Conservation (phyloP, 2,329 filamentous ascomycete genomes). For the Lasiodiplodia gonubiensis region DNA sequence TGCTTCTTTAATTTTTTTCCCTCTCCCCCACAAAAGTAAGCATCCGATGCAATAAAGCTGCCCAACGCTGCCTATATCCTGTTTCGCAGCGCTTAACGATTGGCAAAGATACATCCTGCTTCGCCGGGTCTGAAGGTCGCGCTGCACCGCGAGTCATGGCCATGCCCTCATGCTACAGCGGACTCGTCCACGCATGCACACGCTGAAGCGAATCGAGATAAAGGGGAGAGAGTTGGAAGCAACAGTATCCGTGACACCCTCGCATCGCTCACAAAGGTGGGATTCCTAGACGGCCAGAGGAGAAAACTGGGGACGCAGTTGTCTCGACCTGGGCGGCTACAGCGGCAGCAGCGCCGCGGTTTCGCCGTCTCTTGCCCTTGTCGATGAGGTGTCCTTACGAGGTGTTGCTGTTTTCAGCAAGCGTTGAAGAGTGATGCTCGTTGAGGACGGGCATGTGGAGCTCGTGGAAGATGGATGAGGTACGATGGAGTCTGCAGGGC, state of each 20-base stretch:
- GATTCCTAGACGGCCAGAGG: not conserved
- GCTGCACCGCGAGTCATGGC: not conserved
- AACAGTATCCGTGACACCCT: conserved; percentile 12
- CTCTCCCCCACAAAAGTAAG: not conserved
- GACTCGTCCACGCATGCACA: not conserved
- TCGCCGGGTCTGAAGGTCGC: not conserved
- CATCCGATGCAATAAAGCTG: not conserved
- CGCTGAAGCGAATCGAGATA: not conserved
- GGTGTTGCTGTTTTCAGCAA: not conserved
- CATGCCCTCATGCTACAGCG: not conserved
- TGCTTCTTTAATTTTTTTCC: not conserved
- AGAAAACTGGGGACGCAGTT: not conserved
- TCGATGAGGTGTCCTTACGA: not conserved
- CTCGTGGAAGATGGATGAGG: not conserved
- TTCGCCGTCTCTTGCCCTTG: not conserved
- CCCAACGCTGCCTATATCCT: not conserved
- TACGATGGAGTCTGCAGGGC: not conserved
- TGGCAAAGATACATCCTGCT: not conserved
- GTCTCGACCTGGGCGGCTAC: conserved; percentile 12
- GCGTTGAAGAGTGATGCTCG: not conserved
- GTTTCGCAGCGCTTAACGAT: not conserved
- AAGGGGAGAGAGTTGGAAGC: not conserved
- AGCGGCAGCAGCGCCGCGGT: conserved; percentile 11
- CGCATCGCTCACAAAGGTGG: not conserved
- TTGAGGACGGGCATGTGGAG: not conserved